These are phyloP conservation scores for Ogataea populi-albae DNA, from an alignment of 805 yeast genomes.

Conservation along the genomic window DNA sequence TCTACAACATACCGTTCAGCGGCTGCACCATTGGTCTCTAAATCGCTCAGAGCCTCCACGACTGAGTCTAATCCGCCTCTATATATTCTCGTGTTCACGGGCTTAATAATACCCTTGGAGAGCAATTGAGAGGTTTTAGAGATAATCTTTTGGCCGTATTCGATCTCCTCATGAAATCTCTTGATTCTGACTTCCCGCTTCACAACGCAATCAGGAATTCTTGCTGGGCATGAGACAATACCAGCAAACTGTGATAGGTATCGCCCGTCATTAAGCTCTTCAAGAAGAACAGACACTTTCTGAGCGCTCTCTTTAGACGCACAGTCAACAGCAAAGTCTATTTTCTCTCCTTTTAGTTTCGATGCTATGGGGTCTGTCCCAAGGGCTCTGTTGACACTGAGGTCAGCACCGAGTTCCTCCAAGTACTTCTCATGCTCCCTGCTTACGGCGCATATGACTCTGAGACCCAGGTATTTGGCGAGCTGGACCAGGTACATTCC, in stretches of 20 bases:
- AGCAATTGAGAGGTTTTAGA: conserved; percentile 33
- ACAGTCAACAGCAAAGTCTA: conserved; percentile 41
- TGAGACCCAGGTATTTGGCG: conserved; percentile 38
- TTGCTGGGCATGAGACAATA: conserved; percentile 36
- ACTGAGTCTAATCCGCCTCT: conserved; percentile 27
- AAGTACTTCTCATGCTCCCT: conserved; percentile 21
- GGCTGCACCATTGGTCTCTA: conserved; percentile 8
- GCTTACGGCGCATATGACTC: conserved; percentile 34
- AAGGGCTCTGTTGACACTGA: conserved; percentile 36
- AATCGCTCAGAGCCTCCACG: conserved; percentile 4
- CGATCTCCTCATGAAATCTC: conserved; percentile 41
- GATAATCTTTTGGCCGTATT: conserved; percentile 36
- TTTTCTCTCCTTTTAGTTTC: conserved; percentile 23
- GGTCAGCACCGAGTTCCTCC: conserved; percentile 29
- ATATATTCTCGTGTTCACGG: conserved; percentile 34
- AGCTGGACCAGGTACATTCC: conserved; percentile 43
- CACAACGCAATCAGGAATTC: conserved; percentile 24
- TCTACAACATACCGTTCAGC: conserved; percentile 12
- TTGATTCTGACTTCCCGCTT: conserved; percentile 38
- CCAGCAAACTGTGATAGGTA: conserved; percentile 33
- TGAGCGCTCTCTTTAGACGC: conserved; percentile 41
- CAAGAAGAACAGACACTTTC: conserved; percentile 29
- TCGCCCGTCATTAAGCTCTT: conserved; percentile 13
- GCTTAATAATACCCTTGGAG: conserved; percentile 26
- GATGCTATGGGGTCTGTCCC: conserved; percentile 21